Evolutionary conservation across 2,329 filamentous ascomycete genomes (phyloP).

Genomic region (Lasiodiplodia theobromae): DNA sequence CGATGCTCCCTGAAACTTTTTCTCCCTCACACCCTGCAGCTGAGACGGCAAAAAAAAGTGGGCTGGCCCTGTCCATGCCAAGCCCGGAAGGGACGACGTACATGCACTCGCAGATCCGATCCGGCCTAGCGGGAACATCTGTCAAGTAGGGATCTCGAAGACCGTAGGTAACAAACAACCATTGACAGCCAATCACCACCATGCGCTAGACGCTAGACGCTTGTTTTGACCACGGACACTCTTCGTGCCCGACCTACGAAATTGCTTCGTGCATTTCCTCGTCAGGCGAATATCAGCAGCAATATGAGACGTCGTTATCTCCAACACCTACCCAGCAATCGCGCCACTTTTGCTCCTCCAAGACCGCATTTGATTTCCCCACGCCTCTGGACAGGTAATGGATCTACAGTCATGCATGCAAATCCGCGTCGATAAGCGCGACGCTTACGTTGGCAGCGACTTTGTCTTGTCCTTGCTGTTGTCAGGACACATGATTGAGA

Average conservation of each 20-base stretch:
- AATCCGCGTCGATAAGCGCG: neutral
- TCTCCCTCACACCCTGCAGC: neutral
- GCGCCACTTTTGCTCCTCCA: too few relatives aligned
- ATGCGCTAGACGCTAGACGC: neutral
- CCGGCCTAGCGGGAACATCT: slow-evolving; percentile 11
- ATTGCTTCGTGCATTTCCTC: too few relatives aligned
- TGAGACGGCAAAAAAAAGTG: slow-evolving; percentile 8
- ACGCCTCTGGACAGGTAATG: too few relatives aligned
- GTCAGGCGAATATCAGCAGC: too few relatives aligned
- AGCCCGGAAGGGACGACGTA: neutral
- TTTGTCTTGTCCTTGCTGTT: too few relatives aligned
- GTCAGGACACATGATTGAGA: too few relatives aligned
- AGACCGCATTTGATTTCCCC: too few relatives aligned
- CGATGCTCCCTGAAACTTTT: neutral
- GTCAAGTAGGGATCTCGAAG: neutral
- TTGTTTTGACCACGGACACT: neutral
- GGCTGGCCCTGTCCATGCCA: neutral
- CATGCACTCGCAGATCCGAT: slow-evolving; percentile 3
- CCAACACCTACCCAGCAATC: too few relatives aligned
- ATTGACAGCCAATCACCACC: neutral
- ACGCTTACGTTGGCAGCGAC: slow-evolving; percentile 6
- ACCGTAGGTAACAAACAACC: neutral
- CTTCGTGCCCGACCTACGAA: neutral
- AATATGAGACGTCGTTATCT: too few relatives aligned
- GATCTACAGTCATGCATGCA: too few relatives aligned